Base-by-base conservation (phyloP, 495 filamentous ascomycete species). In the Letharia lupina region DNA sequence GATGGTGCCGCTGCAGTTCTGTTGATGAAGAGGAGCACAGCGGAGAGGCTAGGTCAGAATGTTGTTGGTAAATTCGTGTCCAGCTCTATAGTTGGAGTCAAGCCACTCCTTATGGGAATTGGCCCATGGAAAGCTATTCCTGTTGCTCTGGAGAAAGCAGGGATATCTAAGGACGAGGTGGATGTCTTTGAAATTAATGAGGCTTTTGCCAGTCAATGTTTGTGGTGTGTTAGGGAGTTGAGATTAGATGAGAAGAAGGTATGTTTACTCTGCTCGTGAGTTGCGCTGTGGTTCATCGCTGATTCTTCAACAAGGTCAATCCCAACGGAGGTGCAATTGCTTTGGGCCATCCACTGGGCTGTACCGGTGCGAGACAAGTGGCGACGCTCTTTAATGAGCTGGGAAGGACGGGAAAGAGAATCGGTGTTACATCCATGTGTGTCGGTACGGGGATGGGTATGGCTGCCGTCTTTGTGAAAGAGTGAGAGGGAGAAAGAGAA, bases 101-200 rank as follows among this genome's bases (percentile, higher is more conserved):
- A 88, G 76, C 94, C 94, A 4, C 80, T 98, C 45, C 86, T 97
- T 59, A 98, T 98, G 94, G 94, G 94, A 70, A 79, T 96, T 64
- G 94, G 94, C 2, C 94, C 94, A 28, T 96, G 91, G 89, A 91
- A 91, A 75, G 93, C 94, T 41, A 97, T 98, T 75, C 94, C 94
- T 65, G 87, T 92, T 72, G 91, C 90, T 10, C 86, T 96, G 67
- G 81, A 87, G 76, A 93, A 94, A 74, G 89, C 92, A 5, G 90
- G 91, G 52, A 84, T 98, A 67, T 83, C 81, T 68, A 91, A 89
- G 78, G 89, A 93, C 58, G 94, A 98, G 68, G 91, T 98, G 45
- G 95, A 97, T 76, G 90, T 98, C 74, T 98, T 83, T 74, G 94
- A 98, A 86, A 98, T 98, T 83, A 98, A 98, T 82, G 94, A 98